phyloP scores from a whole-genome alignment of 257 asterid genomes.

The Euphrasia confusa region DNA sequence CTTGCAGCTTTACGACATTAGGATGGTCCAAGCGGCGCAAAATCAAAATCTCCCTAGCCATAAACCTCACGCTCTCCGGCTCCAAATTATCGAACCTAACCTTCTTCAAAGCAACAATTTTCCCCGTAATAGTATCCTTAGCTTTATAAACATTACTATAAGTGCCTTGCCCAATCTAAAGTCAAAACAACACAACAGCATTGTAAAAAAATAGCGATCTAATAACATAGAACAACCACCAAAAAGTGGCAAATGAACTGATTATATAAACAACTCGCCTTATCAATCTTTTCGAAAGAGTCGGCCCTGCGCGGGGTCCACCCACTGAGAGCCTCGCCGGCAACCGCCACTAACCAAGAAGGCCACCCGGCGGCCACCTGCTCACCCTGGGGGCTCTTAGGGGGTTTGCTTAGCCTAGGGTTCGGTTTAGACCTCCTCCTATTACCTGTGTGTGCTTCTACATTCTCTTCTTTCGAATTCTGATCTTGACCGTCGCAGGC shows the following conservation, averaged over 20 bases:
- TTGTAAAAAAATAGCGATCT: conserved; percentile 9
- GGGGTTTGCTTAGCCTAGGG: conserved; percentile 79
- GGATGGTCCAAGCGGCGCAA: conserved; percentile 90
- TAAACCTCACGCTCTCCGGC: conserved; percentile 84
- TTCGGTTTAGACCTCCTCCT: conserved; percentile 70
- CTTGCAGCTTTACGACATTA: conserved; percentile 68
- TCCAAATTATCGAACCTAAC: conserved; percentile 87
- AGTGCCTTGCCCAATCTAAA: conserved; percentile 91
- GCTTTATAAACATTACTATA: conserved; percentile 88
- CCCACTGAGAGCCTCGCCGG: conserved; percentile 85
- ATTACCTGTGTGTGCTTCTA: conserved; percentile 38
- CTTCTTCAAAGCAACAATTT: conserved; percentile 72
- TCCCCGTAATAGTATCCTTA: conserved; percentile 59
- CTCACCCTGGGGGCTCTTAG: conserved; percentile 73
- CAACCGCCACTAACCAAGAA: conserved; percentile 79
- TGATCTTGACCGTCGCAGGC: conserved; percentile 27
- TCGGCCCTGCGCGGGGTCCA: conserved; percentile 90
- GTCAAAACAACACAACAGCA: conserved; percentile 27
- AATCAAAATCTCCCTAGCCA: conserved; percentile 92
- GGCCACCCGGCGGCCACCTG: conserved; percentile 98
- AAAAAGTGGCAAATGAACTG: conserved; percentile 19
- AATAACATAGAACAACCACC: conserved; percentile 6
- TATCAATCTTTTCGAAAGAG: conserved; percentile 72
- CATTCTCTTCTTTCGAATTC: conserved; percentile 38
- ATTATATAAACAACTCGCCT: conserved; percentile 38